These are phyloP conservation scores for Saccharum officinarum DNA, from an alignment of 176 grass and related monocot genomes.

Conservation along the genomic window DNA sequence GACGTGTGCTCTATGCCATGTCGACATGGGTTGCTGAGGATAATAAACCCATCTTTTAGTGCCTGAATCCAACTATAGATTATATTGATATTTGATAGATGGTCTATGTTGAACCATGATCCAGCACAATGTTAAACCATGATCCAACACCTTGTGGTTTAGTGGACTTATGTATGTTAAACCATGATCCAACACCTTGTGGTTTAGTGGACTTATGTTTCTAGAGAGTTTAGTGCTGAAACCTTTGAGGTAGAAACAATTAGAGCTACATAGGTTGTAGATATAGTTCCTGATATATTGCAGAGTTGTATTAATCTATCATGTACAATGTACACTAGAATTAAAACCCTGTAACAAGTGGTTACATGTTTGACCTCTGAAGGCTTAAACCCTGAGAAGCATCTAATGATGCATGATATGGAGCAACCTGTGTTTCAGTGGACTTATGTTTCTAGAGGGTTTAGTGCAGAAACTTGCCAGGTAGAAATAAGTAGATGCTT, in stretches of 20 bases:
- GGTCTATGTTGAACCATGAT: not conserved
- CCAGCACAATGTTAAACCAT: not conserved
- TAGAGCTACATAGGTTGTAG: conserved; percentile 4
- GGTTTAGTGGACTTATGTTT: conserved; percentile 6
- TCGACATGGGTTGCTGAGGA: conserved; percentile 23
- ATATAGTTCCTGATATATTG: conserved; percentile 5
- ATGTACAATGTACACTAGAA: not conserved
- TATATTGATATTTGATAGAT: conserved; percentile 1
- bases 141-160: not conserved
- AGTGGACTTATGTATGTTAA: no score
- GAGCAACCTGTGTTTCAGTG: conserved; percentile 13
- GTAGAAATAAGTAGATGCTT: not conserved
- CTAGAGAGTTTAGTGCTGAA: not conserved
- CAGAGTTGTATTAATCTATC: not conserved
- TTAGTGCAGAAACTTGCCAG: conserved; percentile 4
- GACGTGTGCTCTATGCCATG: not conserved
- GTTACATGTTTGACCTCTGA: not conserved
- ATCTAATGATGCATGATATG: not conserved
- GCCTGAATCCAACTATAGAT: not conserved
- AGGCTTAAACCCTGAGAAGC: not conserved
- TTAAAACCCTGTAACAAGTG: not conserved
- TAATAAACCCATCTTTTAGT: not conserved
- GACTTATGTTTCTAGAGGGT: not conserved
- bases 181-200: no score
- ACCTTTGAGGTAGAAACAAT: not conserved